Evolutionary conservation across 2,329 filamentous ascomycete genomes (phyloP).

Genomic region (Arthrobotrys entomopaga): DNA sequence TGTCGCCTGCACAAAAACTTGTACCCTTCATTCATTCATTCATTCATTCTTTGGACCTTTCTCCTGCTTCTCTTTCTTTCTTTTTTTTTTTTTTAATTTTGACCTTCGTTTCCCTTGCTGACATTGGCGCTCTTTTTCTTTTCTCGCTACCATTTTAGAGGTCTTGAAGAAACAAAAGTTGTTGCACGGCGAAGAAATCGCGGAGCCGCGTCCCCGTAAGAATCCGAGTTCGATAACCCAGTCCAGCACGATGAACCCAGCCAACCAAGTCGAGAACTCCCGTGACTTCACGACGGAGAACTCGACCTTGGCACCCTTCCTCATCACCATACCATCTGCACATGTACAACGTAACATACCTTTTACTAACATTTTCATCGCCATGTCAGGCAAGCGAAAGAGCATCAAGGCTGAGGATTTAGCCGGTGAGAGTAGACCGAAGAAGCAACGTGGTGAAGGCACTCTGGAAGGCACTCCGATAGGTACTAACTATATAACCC

Average conservation of each 20-base stretch:
- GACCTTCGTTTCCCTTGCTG: neutral
- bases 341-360: slow-evolving; percentile 18
- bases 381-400: slow-evolving; percentile 46
- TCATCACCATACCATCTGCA: neutral
- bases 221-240: slow-evolving; percentile 6
- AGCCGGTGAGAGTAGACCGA: slow-evolving; percentile 35
- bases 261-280: slow-evolving; percentile 40
- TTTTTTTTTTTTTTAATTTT: neutral
- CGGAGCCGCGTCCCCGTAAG: slow-evolving; percentile 55
- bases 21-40: neutral
- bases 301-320: slow-evolving; percentile 24
- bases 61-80: too few species aligned
- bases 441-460: slow-evolving; percentile 40
- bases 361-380: slow-evolving; percentile 4
- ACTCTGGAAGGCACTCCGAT: slow-evolving; percentile 40
- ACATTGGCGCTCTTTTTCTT: slow-evolving; percentile 9
- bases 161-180: slow-evolving; percentile 55
- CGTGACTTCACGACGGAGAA: slow-evolving; percentile 40
- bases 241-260: neutral
- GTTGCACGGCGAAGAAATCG: slow-evolving; percentile 54
- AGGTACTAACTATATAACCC: too few species aligned
- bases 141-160: slow-evolving; percentile 27
- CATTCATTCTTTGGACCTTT: too few species aligned
- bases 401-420: slow-evolving; percentile 45
- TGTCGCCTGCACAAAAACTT: neutral